Evolutionary conservation across 495 filamentous ascomycete genomes (phyloP), one percentile per base, ranked within the genome.

Genomic region (Annulohypoxylon maeteangense): DNA sequence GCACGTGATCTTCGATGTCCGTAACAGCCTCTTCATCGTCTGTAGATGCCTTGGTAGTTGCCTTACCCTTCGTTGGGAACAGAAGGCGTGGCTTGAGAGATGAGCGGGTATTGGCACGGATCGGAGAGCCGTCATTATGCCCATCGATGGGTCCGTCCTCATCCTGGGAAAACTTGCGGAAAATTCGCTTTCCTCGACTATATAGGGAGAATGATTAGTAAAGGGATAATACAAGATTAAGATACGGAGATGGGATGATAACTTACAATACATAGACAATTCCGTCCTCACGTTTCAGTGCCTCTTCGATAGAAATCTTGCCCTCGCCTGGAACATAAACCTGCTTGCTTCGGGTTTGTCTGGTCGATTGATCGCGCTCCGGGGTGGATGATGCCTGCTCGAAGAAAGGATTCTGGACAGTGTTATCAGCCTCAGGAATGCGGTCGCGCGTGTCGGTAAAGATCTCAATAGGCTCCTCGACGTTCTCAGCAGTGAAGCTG

Each of bases 131-230:
- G 40, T 20, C 40, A 20, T 1, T 18, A 12, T 20, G n/a, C 40
- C 20, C 40, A 32, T 44, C 40, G 16, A 44, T 7, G 5, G 4
- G 5, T 20, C 12, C 40, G 31, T 76, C 65, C 34, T 77, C 67
- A 16, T 77, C 79, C 25, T 68, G 51, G 0, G 83, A 79, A 7
- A 90, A 92, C 67, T 87, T 89, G 71, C 87, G 89, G 84, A 94
- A 97, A 50, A 93, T 83, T 77, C 91, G 93, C 85, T 93, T 94
- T 74, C 95, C 95, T 69, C 95, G 95, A 80, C 95, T 98, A 75
- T 25, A 3, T 63, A 67, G 64, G 31, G 40, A 45, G 32, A 20
- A 70, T 80, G 67, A 76, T 70, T 62, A 75, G 50, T n/a, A 69
- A 42, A 54, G 11, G 27, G 4, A 36, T 29, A 7, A 25, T 1